Base-by-base conservation (phyloP, 768 basidiomycete genomes). In the Phaffia tasmanica region DNA sequence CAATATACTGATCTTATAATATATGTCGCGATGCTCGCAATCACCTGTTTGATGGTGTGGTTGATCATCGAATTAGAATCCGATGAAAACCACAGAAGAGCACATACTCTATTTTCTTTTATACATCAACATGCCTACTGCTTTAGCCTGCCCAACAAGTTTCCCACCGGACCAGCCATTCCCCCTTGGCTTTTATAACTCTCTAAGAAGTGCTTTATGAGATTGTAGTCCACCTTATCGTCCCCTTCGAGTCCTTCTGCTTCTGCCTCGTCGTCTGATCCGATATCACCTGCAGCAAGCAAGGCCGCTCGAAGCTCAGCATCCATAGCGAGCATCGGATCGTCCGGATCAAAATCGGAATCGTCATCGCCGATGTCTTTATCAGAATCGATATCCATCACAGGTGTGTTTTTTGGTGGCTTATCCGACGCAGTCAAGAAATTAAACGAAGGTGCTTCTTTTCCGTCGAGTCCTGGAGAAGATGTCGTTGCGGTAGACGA, bases 191-290 rank as follows among this genome's bases (percentile, higher is more conserved):
- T 86, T 74, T 89, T 90, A 80, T 89, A 97, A 76, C 91, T 94
- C 79, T 95, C 91, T 76, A 98, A 77, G 76, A 99, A 92, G 76
- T 95, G 94, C 78, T 90, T 94, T 79, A 98, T 94, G 72, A 98
- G 78, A 71, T 85, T 85, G 76, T 93, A 95, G 75, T 99, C 90
- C 73, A 70, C 68, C 65, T 72, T 71, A 23, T 70, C 74, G 2
- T 75, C 75, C 0, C 71, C 74, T 21, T 71, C 68, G 32, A 76
- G 35, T 5, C 71, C 74, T 29, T 76, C 79, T 15, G 78, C 80
- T 53, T 78, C 79, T 32, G 79, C 82, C 27, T 81, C 84, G n/a
- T 84, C 83, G 16, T 81, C 83, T 8, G 80, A 82, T 72, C 72
- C 80, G 53, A 71, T 82, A 73, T 72, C 75, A 1, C 75, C 75